phyloP scores from a whole-genome alignment of 2,329 filamentous ascomycete genomes.

The Penicillium crustosum region DNA sequence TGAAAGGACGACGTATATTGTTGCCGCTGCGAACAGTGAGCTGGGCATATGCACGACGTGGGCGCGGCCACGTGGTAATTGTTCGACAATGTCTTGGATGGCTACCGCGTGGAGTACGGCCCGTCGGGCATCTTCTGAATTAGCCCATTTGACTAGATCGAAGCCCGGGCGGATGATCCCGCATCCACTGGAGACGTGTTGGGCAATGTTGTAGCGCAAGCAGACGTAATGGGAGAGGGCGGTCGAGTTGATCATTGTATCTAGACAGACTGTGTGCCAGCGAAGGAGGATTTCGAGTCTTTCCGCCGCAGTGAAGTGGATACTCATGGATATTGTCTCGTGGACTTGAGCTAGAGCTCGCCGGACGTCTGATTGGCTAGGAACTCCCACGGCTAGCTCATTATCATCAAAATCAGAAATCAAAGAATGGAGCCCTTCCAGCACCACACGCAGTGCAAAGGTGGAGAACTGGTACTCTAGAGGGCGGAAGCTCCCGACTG shows the following conservation, averaged over 20 bases:
- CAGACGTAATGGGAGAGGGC: slow-evolving; percentile 44
- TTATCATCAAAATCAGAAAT: slow-evolving; percentile 43
- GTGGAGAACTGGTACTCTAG: slow-evolving; percentile 40
- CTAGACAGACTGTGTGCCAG: slow-evolving; percentile 49
- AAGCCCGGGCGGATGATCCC: slow-evolving; percentile 30
- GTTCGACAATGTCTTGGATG: slow-evolving; percentile 49
- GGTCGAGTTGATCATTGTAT: slow-evolving; percentile 44
- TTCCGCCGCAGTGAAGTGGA: slow-evolving; percentile 39
- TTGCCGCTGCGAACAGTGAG: slow-evolving; percentile 46
- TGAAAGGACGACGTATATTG: slow-evolving; percentile 45
- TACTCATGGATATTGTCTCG: slow-evolving; percentile 40
- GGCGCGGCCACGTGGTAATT: slow-evolving; percentile 46
- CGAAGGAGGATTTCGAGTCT: slow-evolving; percentile 44
- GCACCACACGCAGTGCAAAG: slow-evolving; percentile 44
- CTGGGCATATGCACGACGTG: slow-evolving; percentile 49
- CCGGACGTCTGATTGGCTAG: slow-evolving; percentile 41
- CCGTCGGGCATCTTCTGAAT: slow-evolving; percentile 41
- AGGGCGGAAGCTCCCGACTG: slow-evolving; percentile 29
- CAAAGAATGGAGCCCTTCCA: slow-evolving; percentile 48
- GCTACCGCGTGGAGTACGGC: slow-evolving; percentile 47
- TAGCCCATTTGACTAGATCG: slow-evolving; percentile 42
- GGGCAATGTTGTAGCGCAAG: slow-evolving; percentile 39
- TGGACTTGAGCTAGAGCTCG: slow-evolving; percentile 43
- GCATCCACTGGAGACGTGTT: slow-evolving; percentile 41
- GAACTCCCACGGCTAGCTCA: slow-evolving; percentile 43